A percentile compares a stretch with the other conserved stretches of the same genome.
Conservation (phyloP, 371 early-diverging fungal genomes). For the Saksenaea oblongispora region DNA sequence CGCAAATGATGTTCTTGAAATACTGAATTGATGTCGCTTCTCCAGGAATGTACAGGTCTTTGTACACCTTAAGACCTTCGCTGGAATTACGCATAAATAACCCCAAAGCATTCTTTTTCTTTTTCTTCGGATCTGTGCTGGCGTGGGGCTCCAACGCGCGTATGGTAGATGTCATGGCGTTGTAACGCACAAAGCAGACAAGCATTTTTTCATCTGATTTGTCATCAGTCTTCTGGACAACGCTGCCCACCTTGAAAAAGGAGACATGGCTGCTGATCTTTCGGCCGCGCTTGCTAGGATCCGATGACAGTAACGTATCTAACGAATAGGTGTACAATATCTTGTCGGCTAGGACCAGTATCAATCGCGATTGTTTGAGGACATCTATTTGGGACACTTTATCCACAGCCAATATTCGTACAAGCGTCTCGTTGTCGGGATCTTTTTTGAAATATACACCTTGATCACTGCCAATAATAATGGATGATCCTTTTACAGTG, state of each 20-base stretch:
- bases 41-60: conserved; percentile 91
- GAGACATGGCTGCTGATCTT: conserved; percentile 80
- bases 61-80: conserved; percentile 65
- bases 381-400: conserved; percentile 88
- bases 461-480: conserved; percentile 47
- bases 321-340: conserved; percentile 75
- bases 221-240: conserved; percentile 59
- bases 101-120: conserved; percentile 49
- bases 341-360: conserved; percentile 85
- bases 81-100: conserved; percentile 52
- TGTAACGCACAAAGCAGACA: conserved; percentile 74
- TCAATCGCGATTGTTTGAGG: conserved; percentile 68
- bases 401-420: conserved; percentile 72
- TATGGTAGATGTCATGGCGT: conserved; percentile 70
- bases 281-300: conserved; percentile 56
- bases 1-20: conserved; percentile 83
- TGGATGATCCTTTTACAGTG: conserved; percentile 20
- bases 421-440: conserved; percentile 31
- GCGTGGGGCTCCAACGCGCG: conserved; percentile 78
- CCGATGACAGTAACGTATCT: conserved; percentile 60
- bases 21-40: conserved; percentile 87
- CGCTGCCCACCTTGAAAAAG: conserved; percentile 89
- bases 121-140: conserved; percentile 49
- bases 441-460: conserved; percentile 46
- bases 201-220: conserved; percentile 68